Conservation (phyloP, 2,329 filamentous ascomycete species). For the Aspergillus neoniger region DNA sequence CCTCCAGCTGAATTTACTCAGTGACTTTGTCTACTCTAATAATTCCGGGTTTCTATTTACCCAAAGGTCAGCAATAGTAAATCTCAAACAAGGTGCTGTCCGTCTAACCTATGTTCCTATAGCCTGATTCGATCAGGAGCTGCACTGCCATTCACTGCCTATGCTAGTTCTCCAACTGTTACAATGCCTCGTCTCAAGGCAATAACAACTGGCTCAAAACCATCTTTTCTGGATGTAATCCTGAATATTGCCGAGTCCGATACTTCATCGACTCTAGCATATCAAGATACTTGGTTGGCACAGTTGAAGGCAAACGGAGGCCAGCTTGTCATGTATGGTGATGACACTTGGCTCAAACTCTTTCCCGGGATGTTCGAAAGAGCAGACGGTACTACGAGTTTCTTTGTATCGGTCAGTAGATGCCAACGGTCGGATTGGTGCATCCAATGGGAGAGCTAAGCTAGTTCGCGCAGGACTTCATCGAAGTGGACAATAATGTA, state of each 20-base stretch:
- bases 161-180: conserved; percentile 94
- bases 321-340: conserved; percentile 90
- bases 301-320: conserved; percentile 80
- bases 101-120: conserved; percentile 16
- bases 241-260: conserved; percentile 95
- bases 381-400: conserved; percentile 90
- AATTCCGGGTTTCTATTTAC: conserved; percentile 83
- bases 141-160: conserved; percentile 90
- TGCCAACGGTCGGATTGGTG: not conserved
- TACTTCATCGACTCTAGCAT: conserved; percentile 80
- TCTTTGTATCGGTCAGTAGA: conserved; percentile 86
- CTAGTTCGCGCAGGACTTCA: conserved; percentile 71
- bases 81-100: not conserved
- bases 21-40: conserved; percentile 88
- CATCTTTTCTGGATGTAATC: conserved; percentile 95
- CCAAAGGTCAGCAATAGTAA: conserved; percentile 64
- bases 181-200: conserved; percentile 98
- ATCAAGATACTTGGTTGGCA: conserved; percentile 93
- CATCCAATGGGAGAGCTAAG: conserved; percentile 19
- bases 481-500: conserved; percentile 96
- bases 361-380: conserved; percentile 88
- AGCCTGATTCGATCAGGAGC: conserved; percentile 81
- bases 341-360: conserved; percentile 97
- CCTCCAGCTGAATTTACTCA: conserved; percentile 43
- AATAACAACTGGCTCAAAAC: conserved; percentile 96